Conservation (phyloP, 225 moss, liverwort and hornwort species). For the Sphagnum tenellum region DNA sequence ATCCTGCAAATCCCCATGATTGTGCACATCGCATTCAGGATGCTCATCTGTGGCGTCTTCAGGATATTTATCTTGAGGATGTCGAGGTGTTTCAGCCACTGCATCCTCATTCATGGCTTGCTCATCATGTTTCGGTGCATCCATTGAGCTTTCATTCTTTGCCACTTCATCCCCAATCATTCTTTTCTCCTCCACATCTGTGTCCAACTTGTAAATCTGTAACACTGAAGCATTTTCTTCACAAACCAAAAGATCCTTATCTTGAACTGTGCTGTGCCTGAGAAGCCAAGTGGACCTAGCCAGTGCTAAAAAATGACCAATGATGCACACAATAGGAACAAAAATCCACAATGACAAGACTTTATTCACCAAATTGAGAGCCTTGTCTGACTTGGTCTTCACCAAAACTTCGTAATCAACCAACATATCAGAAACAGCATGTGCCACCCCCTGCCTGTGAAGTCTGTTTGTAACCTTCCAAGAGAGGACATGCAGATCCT, state of each 20-base stretch:
- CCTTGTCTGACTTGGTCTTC: slow-evolving; percentile 29
- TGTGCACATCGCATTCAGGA: slow-evolving; percentile 13
- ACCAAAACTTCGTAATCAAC: slow-evolving; percentile 30
- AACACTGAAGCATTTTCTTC: slow-evolving; percentile 14
- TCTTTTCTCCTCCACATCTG: slow-evolving; percentile 16
- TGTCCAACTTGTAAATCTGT: slow-evolving; percentile 2
- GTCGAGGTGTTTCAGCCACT: slow-evolving; percentile 14
- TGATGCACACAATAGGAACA: slow-evolving; percentile 29
- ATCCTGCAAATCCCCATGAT: slow-evolving; percentile 1
- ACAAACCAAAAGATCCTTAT: slow-evolving; percentile 16
- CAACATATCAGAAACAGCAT: slow-evolving; percentile 47
- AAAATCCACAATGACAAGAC: slow-evolving; percentile 27
- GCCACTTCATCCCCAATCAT: slow-evolving; percentile 21
- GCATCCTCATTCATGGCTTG: neutral
- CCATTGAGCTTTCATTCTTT: slow-evolving; percentile 12
- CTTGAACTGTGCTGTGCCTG: slow-evolving; percentile 25
- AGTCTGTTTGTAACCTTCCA: slow-evolving; percentile 24
- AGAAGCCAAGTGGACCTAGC: slow-evolving; percentile 32
- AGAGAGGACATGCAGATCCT: slow-evolving; percentile 17
- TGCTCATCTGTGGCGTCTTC: slow-evolving; percentile 13
- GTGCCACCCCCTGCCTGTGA: slow-evolving; percentile 26
- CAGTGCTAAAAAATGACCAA: slow-evolving; percentile 29
- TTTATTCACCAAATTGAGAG: slow-evolving; percentile 16
- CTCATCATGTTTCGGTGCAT: neutral
- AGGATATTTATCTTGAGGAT: neutral